A percentile compares a stretch with the other conserved stretches of the same genome.
Evolutionary conservation across 805 yeast genomes (phyloP).

Genomic region (Metschnikowia aberdeeniae): DNA sequence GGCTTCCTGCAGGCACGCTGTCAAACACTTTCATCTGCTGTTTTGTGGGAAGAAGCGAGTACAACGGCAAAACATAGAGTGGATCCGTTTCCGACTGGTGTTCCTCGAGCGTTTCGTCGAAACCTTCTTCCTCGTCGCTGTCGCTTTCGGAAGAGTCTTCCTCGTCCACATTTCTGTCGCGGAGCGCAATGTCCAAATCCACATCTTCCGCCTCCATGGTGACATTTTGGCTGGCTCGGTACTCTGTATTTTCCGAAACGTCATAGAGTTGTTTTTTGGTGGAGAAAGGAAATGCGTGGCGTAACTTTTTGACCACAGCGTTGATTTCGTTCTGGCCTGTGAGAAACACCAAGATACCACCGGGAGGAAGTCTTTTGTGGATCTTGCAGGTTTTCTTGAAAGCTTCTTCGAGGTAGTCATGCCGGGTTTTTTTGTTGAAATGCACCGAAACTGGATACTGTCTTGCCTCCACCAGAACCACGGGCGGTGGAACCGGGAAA

Average conservation of each 20-base stretch:
- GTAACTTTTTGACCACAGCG: constrained; percentile 64
- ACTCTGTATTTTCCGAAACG: constrained; percentile 29
- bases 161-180: constrained; percentile 29
- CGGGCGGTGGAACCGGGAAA: constrained; percentile 76
- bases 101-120: constrained; percentile 67
- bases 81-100: constrained; percentile 75
- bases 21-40: constrained; percentile 94
- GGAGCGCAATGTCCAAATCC: constrained; percentile 56
- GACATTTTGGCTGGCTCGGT: constrained; percentile 53
- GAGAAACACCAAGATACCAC: constrained; percentile 86
- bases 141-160: constrained; percentile 41
- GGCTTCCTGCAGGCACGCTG: constrained; percentile 76
- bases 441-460: constrained; percentile 92
- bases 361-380: constrained; percentile 83
- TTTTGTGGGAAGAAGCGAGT: constrained; percentile 87
- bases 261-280: constrained; percentile 18
- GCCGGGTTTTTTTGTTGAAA: constrained; percentile 75
- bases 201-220: constrained; percentile 86
- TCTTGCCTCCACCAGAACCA: constrained; percentile 84
- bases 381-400: constrained; percentile 81
- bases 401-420: constrained; percentile 82
- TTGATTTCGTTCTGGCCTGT: constrained; percentile 94
- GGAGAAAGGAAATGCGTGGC: constrained; percentile 60
- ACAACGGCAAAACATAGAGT: constrained; percentile 83
- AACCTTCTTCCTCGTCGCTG: constrained; percentile 62